A percentile compares a stretch with the other conserved stretches of the same genome.
phyloP scores from a whole-genome alignment of 441 rosid genomes.

The Viola pubescens region DNA sequence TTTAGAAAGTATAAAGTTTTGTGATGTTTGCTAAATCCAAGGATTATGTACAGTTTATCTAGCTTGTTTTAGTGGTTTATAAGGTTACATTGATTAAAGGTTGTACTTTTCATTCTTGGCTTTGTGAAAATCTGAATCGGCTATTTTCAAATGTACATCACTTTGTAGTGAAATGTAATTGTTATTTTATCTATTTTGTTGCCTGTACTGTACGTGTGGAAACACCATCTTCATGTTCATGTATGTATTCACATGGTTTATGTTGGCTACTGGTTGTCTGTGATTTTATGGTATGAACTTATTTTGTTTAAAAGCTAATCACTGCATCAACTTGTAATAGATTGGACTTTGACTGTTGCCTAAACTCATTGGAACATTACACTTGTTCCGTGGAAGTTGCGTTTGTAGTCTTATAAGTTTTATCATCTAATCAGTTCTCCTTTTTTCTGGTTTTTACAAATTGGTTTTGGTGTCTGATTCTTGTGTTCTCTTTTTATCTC shows the following conservation, averaged over 20 bases:
- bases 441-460: background rate
- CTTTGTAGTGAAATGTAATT: background rate
- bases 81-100: no score
- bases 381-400: background rate
- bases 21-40: no score
- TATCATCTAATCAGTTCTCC: conserved; percentile 8
- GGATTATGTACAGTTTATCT: no score
- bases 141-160: no score
- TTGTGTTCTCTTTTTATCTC: background rate
- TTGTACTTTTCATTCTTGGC: no score
- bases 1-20: no score
- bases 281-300: background rate
- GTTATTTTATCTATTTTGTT: background rate
- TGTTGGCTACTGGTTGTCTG: background rate
- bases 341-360: background rate
- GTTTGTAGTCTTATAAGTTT: background rate
- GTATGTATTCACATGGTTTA: background rate
- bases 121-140: no score
- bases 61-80: no score
- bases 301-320: background rate
- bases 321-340: background rate
- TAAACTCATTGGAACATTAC: no score
- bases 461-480: conserved; percentile 2
- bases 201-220: background rate
- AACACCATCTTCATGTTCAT: no score